Conservation (phyloP, 257 asterid genomes). For the Scutellaria galericulata region DNA sequence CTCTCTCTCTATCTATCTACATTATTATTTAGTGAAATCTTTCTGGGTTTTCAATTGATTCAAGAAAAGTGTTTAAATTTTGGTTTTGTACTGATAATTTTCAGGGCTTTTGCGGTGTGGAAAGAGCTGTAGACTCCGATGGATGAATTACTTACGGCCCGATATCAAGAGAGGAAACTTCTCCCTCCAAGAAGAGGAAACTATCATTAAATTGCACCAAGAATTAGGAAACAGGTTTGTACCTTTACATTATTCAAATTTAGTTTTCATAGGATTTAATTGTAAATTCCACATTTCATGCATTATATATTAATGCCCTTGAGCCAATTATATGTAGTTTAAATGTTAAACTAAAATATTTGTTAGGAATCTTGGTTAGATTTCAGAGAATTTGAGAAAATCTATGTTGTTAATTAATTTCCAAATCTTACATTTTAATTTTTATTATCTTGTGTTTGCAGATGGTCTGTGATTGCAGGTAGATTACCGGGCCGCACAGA, state of each 20-base stretch:
- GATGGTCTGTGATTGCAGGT: constrained; percentile 59
- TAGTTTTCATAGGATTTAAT: no score
- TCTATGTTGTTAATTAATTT: neutral
- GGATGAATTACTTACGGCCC: constrained; percentile 69
- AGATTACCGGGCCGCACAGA: constrained; percentile 59
- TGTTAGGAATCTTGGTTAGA: no score
- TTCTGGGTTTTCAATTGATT: no score
- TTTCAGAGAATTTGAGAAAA: neutral
- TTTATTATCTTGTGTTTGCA: neutral
- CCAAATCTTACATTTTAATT: neutral
- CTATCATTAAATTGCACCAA: constrained; percentile 51
- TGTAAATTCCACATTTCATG: no score
- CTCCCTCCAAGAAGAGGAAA: constrained; percentile 54
- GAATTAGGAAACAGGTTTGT: constrained; percentile 67
- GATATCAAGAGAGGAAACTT: constrained; percentile 71
- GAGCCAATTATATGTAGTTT: no score
- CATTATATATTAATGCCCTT: no score
- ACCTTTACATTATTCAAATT: neutral
- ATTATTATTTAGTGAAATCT: no score
- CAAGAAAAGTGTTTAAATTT: no score
- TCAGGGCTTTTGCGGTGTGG: constrained; percentile 71
- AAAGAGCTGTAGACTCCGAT: constrained; percentile 70
- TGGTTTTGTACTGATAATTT: no score
- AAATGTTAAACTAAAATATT: no score
- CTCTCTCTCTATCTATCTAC: neutral